phyloP scores from a whole-genome alignment of 805 yeast species.

The Torulaspora microellipsoides region DNA sequence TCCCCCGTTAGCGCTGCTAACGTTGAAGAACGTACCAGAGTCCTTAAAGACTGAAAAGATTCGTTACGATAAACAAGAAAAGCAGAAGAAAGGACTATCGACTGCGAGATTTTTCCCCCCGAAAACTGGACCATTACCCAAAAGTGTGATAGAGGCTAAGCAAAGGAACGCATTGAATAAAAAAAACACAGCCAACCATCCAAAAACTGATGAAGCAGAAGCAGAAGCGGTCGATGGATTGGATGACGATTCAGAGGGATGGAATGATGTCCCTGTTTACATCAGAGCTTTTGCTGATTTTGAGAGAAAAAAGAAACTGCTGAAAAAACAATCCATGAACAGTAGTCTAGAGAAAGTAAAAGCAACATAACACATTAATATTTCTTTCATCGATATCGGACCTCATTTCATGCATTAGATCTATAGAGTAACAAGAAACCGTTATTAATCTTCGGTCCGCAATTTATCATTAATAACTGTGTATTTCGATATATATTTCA shows the following conservation, averaged over 20 bases:
- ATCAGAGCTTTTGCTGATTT: conserved; percentile 80
- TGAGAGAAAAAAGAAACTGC: conserved; percentile 57
- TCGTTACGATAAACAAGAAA: conserved; percentile 22
- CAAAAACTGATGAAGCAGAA: conserved; percentile 5
- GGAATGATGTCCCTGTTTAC: conserved; percentile 65
- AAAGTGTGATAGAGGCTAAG: conserved; percentile 34
- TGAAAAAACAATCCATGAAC: conserved; percentile 21
- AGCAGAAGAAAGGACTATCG: conserved; percentile 12
- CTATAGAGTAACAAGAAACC: too few relatives aligned
- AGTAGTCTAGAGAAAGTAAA: conserved; percentile 5
- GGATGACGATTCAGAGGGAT: conserved; percentile 40
- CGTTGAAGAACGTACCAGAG: conserved; percentile 42
- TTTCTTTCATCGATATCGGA: not conserved
- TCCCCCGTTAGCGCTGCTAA: conserved; percentile 45
- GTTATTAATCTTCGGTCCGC: too few relatives aligned
- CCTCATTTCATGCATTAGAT: too few relatives aligned
- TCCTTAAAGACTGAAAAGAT: conserved; percentile 33
- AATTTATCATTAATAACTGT: too few relatives aligned
- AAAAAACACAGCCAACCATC: conserved; percentile 8
- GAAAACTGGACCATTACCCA: conserved; percentile 28
- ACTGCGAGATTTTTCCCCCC: conserved; percentile 36
- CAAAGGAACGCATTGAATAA: conserved; percentile 14
- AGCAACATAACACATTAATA: not conserved
- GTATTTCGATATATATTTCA: conserved; percentile 1
- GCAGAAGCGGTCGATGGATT: conserved; percentile 23